Evolutionary conservation across 164 flowering plant species (phyloP), one percentile per base, ranked within the genome.

Genomic region (Protea cynaroides): DNA sequence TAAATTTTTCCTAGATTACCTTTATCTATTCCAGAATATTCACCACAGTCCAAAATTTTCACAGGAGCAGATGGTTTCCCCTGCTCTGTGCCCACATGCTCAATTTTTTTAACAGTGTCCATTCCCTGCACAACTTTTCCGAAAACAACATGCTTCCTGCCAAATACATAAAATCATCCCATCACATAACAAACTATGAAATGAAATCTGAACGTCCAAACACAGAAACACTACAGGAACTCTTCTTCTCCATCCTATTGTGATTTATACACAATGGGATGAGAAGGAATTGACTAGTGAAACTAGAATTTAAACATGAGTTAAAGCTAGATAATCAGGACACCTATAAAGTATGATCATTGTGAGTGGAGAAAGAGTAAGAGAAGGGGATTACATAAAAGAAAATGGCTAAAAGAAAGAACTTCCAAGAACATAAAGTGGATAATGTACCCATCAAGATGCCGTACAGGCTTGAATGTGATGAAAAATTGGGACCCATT

Each of bases 401-500:
- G n/a, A n/a, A n/a, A n/a, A n/a, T n/a, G n/a, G n/a, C n/a, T 15
- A 23, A 4, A 40, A 1, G 9, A 6, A 40, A 40, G 46, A 40
- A 9, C 12, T 21, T 34, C 37, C 24, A 29, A 55, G 18, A 10
- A 58, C 36, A 5, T 17, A 58, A 50, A 0, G 17, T 8, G 8
- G 10, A 65, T 9, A 66, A 65, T 22, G 17, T 82, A 87, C 94
- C 89, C 84, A 71, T 87, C 85, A 71, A 87, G 89, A 79, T 85
- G 86, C 17, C 83, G 87, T 62, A 72, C 78, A 24, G 68, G 84
- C 72, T 83, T 87, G 73, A 87, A 88, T n/a, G 61, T 75, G 62
- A 87, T 81, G 62, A 87, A 87, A 72, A 87, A 87, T 72, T 87
- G 90, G 47, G 94, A 85, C 6, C 94, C 94, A 75, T 85, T 85